Evolutionary conservation across 805 yeast genomes (phyloP).

Genomic region (Candida khao-thaluensis): DNA sequence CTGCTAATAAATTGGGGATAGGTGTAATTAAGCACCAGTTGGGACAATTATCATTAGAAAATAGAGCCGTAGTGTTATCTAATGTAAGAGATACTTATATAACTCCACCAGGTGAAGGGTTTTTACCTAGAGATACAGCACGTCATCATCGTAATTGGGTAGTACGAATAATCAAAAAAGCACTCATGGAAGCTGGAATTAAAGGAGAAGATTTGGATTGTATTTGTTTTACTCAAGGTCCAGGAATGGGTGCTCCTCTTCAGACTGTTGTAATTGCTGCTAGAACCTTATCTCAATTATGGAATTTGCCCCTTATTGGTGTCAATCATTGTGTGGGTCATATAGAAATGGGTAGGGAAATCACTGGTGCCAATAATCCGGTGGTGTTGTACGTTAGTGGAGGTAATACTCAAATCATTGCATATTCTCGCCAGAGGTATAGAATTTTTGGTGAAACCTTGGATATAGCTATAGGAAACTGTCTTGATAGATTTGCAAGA

Average conservation of each 20-base stretch:
- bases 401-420: constrained; percentile 97
- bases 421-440: constrained; percentile 89
- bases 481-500: constrained; percentile 93
- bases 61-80: constrained; percentile 75
- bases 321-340: constrained; percentile 98
- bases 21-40: constrained; percentile 79
- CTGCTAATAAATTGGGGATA: constrained; percentile 94
- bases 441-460: constrained; percentile 99
- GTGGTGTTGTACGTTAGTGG: constrained; percentile 97
- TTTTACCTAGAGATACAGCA: constrained; percentile 94
- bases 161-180: constrained; percentile 65
- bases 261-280: constrained; percentile 94
- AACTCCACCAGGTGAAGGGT: constrained; percentile 98
- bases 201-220: constrained; percentile 58
- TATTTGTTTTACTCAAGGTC: constrained; percentile 95
- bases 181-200: constrained; percentile 63
- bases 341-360: constrained; percentile 98
- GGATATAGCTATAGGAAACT: constrained; percentile 97
- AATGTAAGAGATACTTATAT: constrained; percentile 92
- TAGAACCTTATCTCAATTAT: constrained; percentile 73
- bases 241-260: constrained; percentile 99
- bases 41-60: constrained; percentile 55
- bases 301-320: constrained; percentile 85
- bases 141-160: constrained; percentile 96
- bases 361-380: constrained; percentile 96